Base-by-base conservation (phyloP, 495 filamentous ascomycete genomes). In the Penicillium crystallinum region DNA sequence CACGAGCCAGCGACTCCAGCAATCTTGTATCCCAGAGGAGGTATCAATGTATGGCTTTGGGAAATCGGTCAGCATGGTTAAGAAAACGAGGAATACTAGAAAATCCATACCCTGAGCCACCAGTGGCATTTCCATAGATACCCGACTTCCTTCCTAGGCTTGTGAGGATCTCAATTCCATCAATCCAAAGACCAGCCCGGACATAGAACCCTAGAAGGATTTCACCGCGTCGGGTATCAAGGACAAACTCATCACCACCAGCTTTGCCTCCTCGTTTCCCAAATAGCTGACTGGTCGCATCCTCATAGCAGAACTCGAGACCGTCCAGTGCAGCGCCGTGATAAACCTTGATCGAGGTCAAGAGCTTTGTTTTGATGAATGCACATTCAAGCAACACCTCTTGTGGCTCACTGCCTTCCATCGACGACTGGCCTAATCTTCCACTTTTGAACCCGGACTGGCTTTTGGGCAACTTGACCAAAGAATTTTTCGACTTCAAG, bases 261-360 rank as follows among this genome's bases (percentile, higher is more conserved):
- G 76, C 70, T 56, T 87, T 86, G 1, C 88, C 90, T 6, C 87
- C 89, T 53, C 80, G 77, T 55, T 90, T 91, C 19, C 93, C 93
- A 74, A 98, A 96, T 12, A 98, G 71, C 66, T 98, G 92, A 50
- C 78, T 87, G 2, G 87, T 87, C 22, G 77, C 77, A 67, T 97
- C 91, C 54, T 97, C 93, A 61, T 96, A 98, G 53, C 86, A 78
- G 64, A 98, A 97, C 62, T 97, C 93, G 10, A 98, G 57, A 0
- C 93, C 93, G 64, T 95, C 89, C 42, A 97, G 54, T 6, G 88
- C 85, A 51, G 73, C 70, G 0, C 88, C 90, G 58, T 91, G 86
- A 56, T 90, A 96, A 6, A 97, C 72, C 35, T 82, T 80, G 42
- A 97, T 80, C 7, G 79, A 80, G 0, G 80, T 85, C 53, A 97